Base-by-base conservation (phyloP, 1,284 basidiomycete species). In the Hymenochaete sp. region DNA sequence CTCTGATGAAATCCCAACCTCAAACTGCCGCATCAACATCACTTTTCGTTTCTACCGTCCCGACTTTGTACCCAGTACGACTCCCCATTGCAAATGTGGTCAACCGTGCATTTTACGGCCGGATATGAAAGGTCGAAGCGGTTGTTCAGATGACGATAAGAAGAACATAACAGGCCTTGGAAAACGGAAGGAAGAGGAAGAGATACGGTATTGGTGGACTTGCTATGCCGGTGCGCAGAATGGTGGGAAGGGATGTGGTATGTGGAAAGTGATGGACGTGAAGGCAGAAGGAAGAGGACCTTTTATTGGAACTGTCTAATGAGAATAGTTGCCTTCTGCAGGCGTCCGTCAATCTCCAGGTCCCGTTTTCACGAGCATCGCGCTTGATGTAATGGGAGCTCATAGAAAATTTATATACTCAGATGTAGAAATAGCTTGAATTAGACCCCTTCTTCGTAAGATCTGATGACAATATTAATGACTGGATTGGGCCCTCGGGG, bases 11-110 rank as follows among this genome's bases (percentile, higher is more conserved):
- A 59, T 64, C 26, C 57, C 62, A 35, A 51, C 66, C 2, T 81
- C 75, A 16, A 90, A 80, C 45, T 78, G 75, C 48, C 75, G 90
- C 18, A 91, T 93, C 55, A 93, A 92, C 56, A 82, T 93, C 47
- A 93, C 90, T 0, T 93, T 93, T 60, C 72, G 89, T 32, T 91
- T 91, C 60, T 92, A 86, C 54, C 74, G 87, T 47, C 80, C 87
- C 31, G 92, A 96, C 64, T 96, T 88, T 59, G 70, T 72, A 22
- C 79, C 92, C 0, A 59, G 69, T 9, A 75, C 64, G 27, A 84
- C 73, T 1, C 82, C 84, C 3, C 68, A 68, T 27, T 96, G 92
- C 59, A 77, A 80, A 55, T 96, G 92, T 59, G 80, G 77, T 5
- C 67, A 88, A 10, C 88, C 89, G 2, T 82, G 78, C 44, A 74